Conservation (phyloP, 2,329 filamentous ascomycete species). For the Dothideomycetes sp. region DNA sequence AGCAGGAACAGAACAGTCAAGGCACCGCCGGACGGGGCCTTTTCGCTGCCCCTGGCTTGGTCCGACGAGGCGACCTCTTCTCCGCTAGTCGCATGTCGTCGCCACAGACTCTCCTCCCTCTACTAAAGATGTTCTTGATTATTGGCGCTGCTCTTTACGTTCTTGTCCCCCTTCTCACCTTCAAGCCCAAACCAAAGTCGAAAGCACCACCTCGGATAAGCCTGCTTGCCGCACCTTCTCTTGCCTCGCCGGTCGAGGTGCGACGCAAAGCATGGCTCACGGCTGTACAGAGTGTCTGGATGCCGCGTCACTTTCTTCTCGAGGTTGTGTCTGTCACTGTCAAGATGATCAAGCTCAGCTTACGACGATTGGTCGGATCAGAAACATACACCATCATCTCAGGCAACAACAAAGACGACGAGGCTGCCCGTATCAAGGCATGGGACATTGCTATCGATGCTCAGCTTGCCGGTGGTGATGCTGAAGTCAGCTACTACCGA, state of each 20-base stretch:
- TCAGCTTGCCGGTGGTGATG: slow-evolving; percentile 81
- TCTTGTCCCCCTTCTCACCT: slow-evolving; percentile 44
- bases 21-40: slow-evolving; percentile 29
- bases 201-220: slow-evolving; percentile 26
- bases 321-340: slow-evolving; percentile 71
- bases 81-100: slow-evolving; percentile 4
- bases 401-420: slow-evolving; percentile 72
- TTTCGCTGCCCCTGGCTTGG: slow-evolving; percentile 29
- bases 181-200: slow-evolving; percentile 44
- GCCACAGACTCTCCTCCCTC: slow-evolving; percentile 23
- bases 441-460: slow-evolving; percentile 92
- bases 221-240: slow-evolving; percentile 49
- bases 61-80: slow-evolving; percentile 17
- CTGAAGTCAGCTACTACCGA: slow-evolving; percentile 78
- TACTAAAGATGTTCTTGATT: slow-evolving; percentile 40
- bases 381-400: slow-evolving; percentile 68
- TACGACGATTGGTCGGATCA: slow-evolving; percentile 66
- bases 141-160: slow-evolving; percentile 46
- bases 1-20: slow-evolving; percentile 47
- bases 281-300: slow-evolving; percentile 83
- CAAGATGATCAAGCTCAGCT: slow-evolving; percentile 72
- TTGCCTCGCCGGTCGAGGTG: slow-evolving; percentile 74
- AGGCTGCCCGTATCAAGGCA: slow-evolving; percentile 74
- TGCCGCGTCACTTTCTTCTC: slow-evolving; percentile 76
- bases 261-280: slow-evolving; percentile 87